Base-by-base conservation (phyloP, 2,329 filamentous ascomycete genomes). In the Penicillium sp. region DNA sequence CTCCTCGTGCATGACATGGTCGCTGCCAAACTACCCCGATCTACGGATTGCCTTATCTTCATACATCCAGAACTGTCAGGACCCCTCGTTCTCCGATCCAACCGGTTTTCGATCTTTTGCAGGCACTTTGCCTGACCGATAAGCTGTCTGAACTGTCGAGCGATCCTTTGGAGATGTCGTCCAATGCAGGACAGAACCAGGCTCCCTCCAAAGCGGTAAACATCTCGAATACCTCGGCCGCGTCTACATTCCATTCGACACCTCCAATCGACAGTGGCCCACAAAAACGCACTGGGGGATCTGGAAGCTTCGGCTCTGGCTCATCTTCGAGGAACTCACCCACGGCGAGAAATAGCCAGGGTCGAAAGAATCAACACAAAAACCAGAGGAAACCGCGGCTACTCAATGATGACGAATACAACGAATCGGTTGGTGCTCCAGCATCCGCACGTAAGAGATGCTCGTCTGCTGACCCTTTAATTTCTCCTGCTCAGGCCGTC, bases 391-490 rank as follows among this genome's bases (percentile, higher is more conserved):
- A 86, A 67, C 88, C 90, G 44, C 79, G 82, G 51, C 77, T 87
- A 62, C 82, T 87, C 69, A 86, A 92, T 77, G 91, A 96, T 76
- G 91, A 96, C 82, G 85, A 84, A 65, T 86, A 95, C 83, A 90
- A 85, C 60, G 91, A 96, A 77, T 80, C 82, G 63, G 82, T 92
- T 76, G 72, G 83, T 80, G n/a, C 10, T 39, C 10, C 36, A 21
- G 36, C 36, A 13, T 18, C 28, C n/a, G 43, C 16, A 29, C 9
- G 7, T 24, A 6, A 28, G 10, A 1, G 26, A 45, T 7, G 5
- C n/a, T 15, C 16, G 6, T 10, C 16, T 56, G 50, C 49, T 64
- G 47, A 66, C 52, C 47, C 43, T n/a, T 21, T 42, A 6, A 46
- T 26, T 5, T 21, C 47, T 29, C 31, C 26, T 56, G 34, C 49